Conservation (phyloP, 345 rosid species). For the Rhizophora mangle region DNA sequence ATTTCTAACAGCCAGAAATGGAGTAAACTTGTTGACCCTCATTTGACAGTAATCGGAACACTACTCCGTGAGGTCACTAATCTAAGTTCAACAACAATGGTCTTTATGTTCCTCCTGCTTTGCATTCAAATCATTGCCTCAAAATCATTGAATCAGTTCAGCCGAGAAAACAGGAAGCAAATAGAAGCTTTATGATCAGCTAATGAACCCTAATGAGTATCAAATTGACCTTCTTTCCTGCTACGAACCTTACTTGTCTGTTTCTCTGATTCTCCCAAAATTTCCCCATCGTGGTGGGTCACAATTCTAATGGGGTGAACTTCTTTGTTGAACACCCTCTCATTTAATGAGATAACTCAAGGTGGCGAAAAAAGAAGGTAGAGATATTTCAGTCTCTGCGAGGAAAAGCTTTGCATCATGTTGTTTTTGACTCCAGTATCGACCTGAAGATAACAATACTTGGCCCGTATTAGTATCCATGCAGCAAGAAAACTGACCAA, state of each 20-base stretch:
- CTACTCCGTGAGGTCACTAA: too few species aligned
- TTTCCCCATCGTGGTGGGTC: constrained; percentile 2
- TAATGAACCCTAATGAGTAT: not conserved
- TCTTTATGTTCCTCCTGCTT: not conserved
- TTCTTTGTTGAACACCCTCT: constrained; percentile 30
- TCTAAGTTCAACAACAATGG: not conserved
- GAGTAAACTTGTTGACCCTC: not conserved
- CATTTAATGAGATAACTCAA: constrained; percentile 23
- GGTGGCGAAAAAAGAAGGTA: constrained; percentile 30
- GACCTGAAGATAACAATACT: constrained; percentile 10
- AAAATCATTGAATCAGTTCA: not conserved
- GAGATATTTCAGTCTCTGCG: constrained; percentile 27
- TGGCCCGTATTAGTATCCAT: not conserved
- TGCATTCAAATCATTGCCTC: not conserved
- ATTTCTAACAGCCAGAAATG: not conserved
- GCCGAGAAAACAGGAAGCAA: not conserved
- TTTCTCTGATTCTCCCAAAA: not conserved
- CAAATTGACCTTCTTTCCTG: not conserved
- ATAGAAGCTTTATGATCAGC: not conserved
- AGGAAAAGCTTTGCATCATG: constrained; percentile 34
- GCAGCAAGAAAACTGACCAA: too few species aligned
- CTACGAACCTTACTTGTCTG: too few species aligned
- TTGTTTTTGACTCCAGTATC: constrained; percentile 24
- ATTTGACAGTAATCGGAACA: not conserved
- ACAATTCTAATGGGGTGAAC: constrained; percentile 25